Evolutionary conservation across 176 grass and related monocot species (phyloP).

Genomic region (Avena atlantica): DNA sequence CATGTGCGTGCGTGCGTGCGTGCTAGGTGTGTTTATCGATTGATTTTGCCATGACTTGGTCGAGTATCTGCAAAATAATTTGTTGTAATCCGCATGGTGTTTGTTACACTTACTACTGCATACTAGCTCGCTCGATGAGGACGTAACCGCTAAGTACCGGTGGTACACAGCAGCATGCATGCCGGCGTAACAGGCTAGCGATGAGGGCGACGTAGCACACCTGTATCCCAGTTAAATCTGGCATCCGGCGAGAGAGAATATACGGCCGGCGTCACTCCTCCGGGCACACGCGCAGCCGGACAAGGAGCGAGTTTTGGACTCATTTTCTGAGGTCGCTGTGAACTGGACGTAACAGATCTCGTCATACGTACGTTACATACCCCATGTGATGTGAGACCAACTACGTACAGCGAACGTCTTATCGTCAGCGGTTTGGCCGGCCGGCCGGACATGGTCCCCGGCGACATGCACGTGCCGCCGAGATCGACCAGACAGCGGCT

Average conservation of each 20-base stretch:
- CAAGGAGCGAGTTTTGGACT: constrained; percentile 5
- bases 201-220: constrained; percentile 18
- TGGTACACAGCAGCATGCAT: not conserved
- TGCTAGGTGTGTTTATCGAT: not conserved
- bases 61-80: not conserved
- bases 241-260: constrained; percentile 30
- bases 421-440: constrained; percentile 19
- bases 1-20: not conserved
- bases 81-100: not conserved
- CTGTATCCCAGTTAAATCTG: not conserved
- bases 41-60: constrained; percentile 22
- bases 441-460: constrained; percentile 38
- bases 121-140: not conserved
- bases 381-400: constrained; percentile 29
- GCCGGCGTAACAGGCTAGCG: constrained; percentile 4
- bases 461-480: constrained; percentile 47
- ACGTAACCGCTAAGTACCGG: not conserved
- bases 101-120: too few species aligned
- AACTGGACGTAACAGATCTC: constrained; percentile 18
- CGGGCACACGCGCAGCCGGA: not conserved
- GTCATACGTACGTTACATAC: not conserved
- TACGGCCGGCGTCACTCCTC: not conserved
- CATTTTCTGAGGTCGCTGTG: not conserved
- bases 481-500: not conserved
- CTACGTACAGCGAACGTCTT: constrained; percentile 6